Conservation (phyloP, 2,329 filamentous ascomycete genomes). For the Phyllosticta paracitricarpa region DNA sequence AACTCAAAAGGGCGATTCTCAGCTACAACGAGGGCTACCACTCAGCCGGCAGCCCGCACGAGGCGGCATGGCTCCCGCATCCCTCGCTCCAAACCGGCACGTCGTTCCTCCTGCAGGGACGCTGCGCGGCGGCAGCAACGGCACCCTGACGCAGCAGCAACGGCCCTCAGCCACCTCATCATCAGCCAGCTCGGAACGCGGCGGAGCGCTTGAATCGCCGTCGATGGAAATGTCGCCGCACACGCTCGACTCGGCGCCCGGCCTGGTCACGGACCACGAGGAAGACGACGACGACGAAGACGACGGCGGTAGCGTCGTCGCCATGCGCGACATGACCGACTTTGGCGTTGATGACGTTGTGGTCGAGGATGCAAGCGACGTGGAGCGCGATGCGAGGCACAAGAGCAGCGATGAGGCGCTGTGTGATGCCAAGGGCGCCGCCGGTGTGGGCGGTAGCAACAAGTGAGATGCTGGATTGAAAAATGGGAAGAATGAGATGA, state of each 20-base stretch:
- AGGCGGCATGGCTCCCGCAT: conserved; percentile 21
- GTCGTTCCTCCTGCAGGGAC: neutral
- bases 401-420: neutral
- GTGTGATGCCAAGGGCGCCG: neutral
- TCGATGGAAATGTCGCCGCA: conserved; percentile 35
- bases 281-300: conserved; percentile 37
- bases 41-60: conserved; percentile 10
- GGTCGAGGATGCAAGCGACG: conserved; percentile 30
- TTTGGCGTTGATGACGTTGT: conserved; percentile 27
- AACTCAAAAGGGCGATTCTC: conserved; percentile 15
- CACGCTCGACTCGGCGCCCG: conserved; percentile 39
- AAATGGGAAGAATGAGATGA: too few relatives aligned
- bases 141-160: neutral
- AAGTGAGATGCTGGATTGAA: neutral
- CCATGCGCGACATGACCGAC: conserved; percentile 14
- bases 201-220: conserved; percentile 4
- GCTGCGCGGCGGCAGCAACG: neutral
- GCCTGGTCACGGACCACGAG: conserved; percentile 41
- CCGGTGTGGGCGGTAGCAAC: neutral
- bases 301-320: conserved; percentile 20
- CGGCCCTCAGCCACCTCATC: neutral
- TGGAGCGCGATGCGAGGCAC: conserved; percentile 20
- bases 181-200: neutral
- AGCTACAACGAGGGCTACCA: neutral
- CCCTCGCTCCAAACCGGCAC: conserved; percentile 13